Evolutionary conservation across 2,329 filamentous ascomycete species (phyloP).

Genomic region (Huntiella omanensis): DNA sequence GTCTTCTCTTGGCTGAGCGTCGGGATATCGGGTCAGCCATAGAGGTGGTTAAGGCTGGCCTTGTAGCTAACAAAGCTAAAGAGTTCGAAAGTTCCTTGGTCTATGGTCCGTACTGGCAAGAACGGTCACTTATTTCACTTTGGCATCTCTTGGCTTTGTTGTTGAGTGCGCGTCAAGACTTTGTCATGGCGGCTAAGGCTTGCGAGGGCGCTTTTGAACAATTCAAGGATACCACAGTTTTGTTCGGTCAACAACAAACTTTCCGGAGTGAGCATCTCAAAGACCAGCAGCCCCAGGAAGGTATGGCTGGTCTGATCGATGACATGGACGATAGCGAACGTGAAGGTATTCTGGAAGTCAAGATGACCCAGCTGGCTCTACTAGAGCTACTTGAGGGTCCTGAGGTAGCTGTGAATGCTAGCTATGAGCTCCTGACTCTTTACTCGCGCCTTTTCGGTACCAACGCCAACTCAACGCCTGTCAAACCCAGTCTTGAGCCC

Average conservation of each 20-base stretch:
- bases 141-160: slow-evolving; percentile 85
- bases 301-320: slow-evolving; percentile 35
- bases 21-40: slow-evolving; percentile 65
- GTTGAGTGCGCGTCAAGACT: slow-evolving; percentile 73
- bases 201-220: slow-evolving; percentile 87
- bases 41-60: slow-evolving; percentile 58
- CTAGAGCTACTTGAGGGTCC: slow-evolving; percentile 70
- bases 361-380: slow-evolving; percentile 81
- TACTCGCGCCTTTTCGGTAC: slow-evolving; percentile 62
- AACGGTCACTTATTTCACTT: slow-evolving; percentile 52
- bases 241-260: slow-evolving; percentile 43
- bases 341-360: slow-evolving; percentile 75
- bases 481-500: slow-evolving; percentile 5
- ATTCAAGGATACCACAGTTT: slow-evolving; percentile 51
- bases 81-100: slow-evolving; percentile 25
- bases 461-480: not conserved
- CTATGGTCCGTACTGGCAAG: slow-evolving; percentile 37
- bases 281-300: slow-evolving; percentile 18
- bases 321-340: slow-evolving; percentile 73
- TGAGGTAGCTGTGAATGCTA: slow-evolving; percentile 71
- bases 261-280: slow-evolving; percentile 53
- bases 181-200: slow-evolving; percentile 56
- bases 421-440: slow-evolving; percentile 63
- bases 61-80: slow-evolving; percentile 39
- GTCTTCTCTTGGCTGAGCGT: slow-evolving; percentile 72